Evolutionary conservation across 148 eudicot species (phyloP).

Genomic region (Mesembryanthemum crystallinum): DNA sequence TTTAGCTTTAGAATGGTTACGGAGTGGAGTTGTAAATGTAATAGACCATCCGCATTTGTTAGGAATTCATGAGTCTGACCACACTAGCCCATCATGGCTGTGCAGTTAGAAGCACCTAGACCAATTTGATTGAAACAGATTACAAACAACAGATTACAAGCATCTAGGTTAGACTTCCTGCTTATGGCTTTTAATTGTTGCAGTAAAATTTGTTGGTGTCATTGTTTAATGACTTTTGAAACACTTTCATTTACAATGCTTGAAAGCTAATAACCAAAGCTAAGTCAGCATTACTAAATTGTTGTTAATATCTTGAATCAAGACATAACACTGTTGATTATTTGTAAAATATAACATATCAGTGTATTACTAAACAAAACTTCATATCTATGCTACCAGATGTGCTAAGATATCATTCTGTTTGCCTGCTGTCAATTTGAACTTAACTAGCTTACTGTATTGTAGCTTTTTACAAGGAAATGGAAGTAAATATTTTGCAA

Average conservation of each 20-base stretch:
- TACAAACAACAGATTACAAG: background rate
- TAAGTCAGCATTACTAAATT: background rate
- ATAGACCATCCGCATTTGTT: background rate
- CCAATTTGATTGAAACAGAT: no score
- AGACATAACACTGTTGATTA: no score
- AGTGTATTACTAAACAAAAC: no score
- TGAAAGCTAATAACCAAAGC: background rate
- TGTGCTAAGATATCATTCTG: background rate
- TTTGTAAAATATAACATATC: no score
- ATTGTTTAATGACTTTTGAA: background rate
- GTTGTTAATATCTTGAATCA: no score
- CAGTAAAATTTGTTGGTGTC: background rate
- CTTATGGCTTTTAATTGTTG: background rate
- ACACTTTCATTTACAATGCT: background rate
- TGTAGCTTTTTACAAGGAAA: background rate
- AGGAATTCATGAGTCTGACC: background rate
- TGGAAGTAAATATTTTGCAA: background rate
- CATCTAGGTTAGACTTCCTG: background rate
- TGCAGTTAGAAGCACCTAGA: no score
- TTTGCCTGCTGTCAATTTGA: background rate
- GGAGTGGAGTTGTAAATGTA: background rate
- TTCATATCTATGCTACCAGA: background rate
- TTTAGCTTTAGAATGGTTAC: background rate
- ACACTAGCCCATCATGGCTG: background rate
- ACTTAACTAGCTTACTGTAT: background rate